Percentiles rank a stretch among this genome's conserved stretches.
Evolutionary conservation across 495 filamentous ascomycete species (phyloP).

Genomic region (Neurospora discreta): DNA sequence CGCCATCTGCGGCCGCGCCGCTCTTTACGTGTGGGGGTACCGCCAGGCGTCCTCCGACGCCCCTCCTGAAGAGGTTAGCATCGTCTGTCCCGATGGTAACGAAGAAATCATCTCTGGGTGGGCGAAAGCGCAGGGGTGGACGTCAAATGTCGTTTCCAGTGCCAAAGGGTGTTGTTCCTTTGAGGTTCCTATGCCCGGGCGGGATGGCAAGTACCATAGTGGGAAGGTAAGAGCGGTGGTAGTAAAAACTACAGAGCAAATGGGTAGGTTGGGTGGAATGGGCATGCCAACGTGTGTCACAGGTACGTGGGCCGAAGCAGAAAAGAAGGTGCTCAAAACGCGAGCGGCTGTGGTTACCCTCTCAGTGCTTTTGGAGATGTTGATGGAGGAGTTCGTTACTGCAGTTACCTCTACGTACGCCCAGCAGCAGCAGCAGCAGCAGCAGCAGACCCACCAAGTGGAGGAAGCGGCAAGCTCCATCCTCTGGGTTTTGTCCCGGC

Average conservation of each 20-base stretch:
- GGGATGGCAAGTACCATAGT: background rate
- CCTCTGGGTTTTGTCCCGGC: background rate
- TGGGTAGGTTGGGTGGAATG: background rate
- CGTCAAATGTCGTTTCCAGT: background rate
- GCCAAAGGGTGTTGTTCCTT: background rate
- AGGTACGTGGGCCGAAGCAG: background rate
- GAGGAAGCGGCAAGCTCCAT: background rate
- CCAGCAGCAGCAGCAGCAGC: background rate
- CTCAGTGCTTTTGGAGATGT: background rate
- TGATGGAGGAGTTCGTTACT: background rate
- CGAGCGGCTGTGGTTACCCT: background rate
- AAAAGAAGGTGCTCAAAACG: background rate
- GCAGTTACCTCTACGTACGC: background rate
- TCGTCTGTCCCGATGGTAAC: slow-evolving; percentile 21
- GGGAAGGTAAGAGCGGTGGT: background rate
- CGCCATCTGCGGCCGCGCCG: slow-evolving; percentile 27
- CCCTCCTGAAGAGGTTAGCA: slow-evolving; percentile 12
- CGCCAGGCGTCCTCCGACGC: background rate
- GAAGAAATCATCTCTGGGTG: slow-evolving; percentile 19
- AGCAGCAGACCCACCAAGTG: background rate
- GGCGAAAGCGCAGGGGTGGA: slow-evolving; percentile 13
- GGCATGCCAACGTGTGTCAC: background rate
- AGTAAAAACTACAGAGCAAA: background rate
- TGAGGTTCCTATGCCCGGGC: background rate
- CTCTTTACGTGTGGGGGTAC: slow-evolving; percentile 26